Evolutionary conservation across 208 protist species (phyloP).

Genomic region (Wallacemonas sp.): DNA sequence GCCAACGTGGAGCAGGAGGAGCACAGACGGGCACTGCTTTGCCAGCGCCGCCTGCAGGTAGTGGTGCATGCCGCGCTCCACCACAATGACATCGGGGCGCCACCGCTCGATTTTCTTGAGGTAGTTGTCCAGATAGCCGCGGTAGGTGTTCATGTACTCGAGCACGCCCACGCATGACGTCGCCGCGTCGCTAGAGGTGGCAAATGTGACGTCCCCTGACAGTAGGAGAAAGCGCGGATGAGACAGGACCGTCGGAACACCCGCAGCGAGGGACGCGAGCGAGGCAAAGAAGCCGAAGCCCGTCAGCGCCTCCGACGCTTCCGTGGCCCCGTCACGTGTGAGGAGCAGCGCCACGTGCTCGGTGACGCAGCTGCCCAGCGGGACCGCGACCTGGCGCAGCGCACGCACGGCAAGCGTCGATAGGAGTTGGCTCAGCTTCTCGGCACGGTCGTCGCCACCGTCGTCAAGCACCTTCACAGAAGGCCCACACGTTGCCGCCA

Average conservation of each 20-base stretch:
- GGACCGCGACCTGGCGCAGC: conserved; percentile 30
- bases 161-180: conserved; percentile 25
- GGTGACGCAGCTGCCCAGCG: neutral
- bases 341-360: neutral
- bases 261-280: conserved; percentile 14
- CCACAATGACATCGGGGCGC: conserved; percentile 68
- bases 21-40: conserved; percentile 34
- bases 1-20: conserved; percentile 63
- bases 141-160: conserved; percentile 62
- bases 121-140: conserved; percentile 67
- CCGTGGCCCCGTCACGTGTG: neutral
- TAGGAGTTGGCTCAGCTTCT: neutral
- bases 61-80: conserved; percentile 79
- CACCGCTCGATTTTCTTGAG: conserved; percentile 69
- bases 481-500: too few species aligned
- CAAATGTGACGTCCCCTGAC: conserved; percentile 48
- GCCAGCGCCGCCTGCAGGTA: conserved; percentile 62
- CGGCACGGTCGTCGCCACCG: too few species aligned
- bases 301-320: conserved; percentile 7
- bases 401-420: conserved; percentile 18
- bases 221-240: conserved; percentile 67
- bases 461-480: too few species aligned
- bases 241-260: conserved; percentile 33
- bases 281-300: conserved; percentile 8
- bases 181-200: neutral